These are phyloP conservation scores for Acer yangbiense DNA, from an alignment of 345 rosid genomes.

Conservation along the genomic window DNA sequence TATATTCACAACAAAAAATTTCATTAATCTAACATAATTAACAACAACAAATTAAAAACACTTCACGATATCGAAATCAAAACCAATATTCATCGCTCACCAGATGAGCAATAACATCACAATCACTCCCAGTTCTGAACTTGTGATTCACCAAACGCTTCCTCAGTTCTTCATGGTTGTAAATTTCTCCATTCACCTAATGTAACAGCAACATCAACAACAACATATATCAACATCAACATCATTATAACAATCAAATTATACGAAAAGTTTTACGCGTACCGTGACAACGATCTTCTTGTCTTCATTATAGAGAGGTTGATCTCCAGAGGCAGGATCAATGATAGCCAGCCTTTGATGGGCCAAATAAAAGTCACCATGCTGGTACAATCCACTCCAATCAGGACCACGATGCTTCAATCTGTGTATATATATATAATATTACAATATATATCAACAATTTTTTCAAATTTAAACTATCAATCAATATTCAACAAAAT, in stretches of 20 bases:
- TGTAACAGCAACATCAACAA: no score
- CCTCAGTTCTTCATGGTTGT: constrained; percentile 87
- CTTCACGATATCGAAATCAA: no score
- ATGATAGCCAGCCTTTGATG: constrained; percentile 93
- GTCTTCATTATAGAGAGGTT: constrained; percentile 92
- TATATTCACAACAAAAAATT: neutral
- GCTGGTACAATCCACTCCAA: constrained; percentile 93
- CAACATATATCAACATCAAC: neutral
- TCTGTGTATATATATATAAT: constrained; percentile 31
- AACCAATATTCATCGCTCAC: constrained; percentile 33
- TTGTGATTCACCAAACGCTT: constrained; percentile 62
- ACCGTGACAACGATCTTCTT: constrained; percentile 81
- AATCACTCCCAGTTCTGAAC: constrained; percentile 89
- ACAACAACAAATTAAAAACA: neutral
- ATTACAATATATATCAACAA: neutral
- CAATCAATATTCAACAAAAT: no score
- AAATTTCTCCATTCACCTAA: constrained; percentile 95
- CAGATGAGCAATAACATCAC: constrained; percentile 94
- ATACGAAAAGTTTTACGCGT: neutral
- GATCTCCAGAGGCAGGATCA: constrained; percentile 96
- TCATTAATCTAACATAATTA: neutral
- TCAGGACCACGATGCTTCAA: constrained; percentile 99
- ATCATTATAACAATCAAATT: neutral
- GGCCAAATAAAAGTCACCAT: constrained; percentile 68
- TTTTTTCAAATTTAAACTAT: no score